Evolutionary conservation across 768 basidiomycete genomes (phyloP).

Genomic region (Lepiota venenata): DNA sequence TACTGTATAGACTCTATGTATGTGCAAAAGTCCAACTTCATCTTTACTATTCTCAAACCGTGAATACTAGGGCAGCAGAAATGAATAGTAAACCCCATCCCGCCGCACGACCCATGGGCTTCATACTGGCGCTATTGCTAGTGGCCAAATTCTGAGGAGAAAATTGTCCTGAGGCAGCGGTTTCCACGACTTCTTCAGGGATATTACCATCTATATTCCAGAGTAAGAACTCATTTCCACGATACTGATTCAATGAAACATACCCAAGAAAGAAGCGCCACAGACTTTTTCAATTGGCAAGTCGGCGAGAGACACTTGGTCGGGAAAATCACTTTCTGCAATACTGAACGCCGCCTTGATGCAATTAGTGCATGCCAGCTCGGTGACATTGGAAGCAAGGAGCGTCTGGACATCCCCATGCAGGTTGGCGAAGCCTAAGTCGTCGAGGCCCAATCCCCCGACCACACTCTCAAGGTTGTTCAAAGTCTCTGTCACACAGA

Average conservation of each 20-base stretch:
- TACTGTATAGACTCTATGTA: not conserved
- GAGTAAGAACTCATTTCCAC: not conserved
- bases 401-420: constrained; percentile 21
- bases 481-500: constrained; percentile 53
- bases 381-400: constrained; percentile 24
- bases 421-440: constrained; percentile 20
- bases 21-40: too few species aligned
- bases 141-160: not conserved
- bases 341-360: constrained; percentile 42
- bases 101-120: not conserved
- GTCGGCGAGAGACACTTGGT: constrained; percentile 19
- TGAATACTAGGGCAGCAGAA: not conserved
- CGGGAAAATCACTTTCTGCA: constrained; percentile 27
- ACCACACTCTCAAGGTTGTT: constrained; percentile 39
- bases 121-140: not conserved
- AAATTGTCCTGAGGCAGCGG: not conserved
- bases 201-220: constrained; percentile 1
- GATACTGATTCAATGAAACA: constrained; percentile 11
- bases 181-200: not conserved
- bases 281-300: constrained; percentile 27
- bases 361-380: constrained; percentile 41
- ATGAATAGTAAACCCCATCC: not conserved
- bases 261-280: constrained; percentile 42
- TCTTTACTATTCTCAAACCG: not conserved
- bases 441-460: constrained; percentile 25